Conservation (phyloP, 495 filamentous ascomycete genomes). For the Lepidopterella palustris region DNA sequence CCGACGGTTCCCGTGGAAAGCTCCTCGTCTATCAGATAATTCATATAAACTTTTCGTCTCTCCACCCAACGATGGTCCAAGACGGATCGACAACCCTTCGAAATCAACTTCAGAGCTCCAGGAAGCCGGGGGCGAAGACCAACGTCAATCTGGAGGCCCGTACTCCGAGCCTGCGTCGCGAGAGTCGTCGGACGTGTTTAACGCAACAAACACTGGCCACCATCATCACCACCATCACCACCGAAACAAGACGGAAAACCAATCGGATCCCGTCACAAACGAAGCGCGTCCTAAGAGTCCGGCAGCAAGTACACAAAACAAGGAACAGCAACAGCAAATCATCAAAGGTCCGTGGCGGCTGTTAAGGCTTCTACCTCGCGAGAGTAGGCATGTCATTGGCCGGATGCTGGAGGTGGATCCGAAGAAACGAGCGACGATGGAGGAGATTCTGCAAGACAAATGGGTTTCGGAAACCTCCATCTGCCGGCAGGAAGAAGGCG, state of each 20-base stretch:
- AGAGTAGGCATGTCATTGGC: slow-evolving; percentile 82
- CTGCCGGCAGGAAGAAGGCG: slow-evolving; percentile 56
- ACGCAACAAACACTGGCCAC: slow-evolving; percentile 11
- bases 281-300: neutral
- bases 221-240: slow-evolving; percentile 32
- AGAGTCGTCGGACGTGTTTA: slow-evolving; percentile 19
- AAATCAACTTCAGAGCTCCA: slow-evolving; percentile 27
- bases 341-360: slow-evolving; percentile 92
- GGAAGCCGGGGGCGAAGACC: slow-evolving; percentile 6
- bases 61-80: slow-evolving; percentile 51
- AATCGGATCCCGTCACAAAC: slow-evolving; percentile 23
- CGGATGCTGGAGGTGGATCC: slow-evolving; percentile 90
- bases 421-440: slow-evolving; percentile 71
- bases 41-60: slow-evolving; percentile 90
- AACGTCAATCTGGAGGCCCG: slow-evolving; percentile 11
- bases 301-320: slow-evolving; percentile 2
- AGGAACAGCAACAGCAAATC: slow-evolving; percentile 43
- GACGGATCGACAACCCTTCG: slow-evolving; percentile 30
- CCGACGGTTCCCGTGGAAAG: slow-evolving; percentile 94
- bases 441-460: slow-evolving; percentile 79
- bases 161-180: slow-evolving; percentile 33
- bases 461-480: slow-evolving; percentile 56
- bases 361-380: slow-evolving; percentile 82
- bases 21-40: slow-evolving; percentile 83
- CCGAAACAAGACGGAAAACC: slow-evolving; percentile 22